Evolutionary conservation across 1,284 basidiomycete genomes (phyloP).

Genomic region (Abortiporus biennis): DNA sequence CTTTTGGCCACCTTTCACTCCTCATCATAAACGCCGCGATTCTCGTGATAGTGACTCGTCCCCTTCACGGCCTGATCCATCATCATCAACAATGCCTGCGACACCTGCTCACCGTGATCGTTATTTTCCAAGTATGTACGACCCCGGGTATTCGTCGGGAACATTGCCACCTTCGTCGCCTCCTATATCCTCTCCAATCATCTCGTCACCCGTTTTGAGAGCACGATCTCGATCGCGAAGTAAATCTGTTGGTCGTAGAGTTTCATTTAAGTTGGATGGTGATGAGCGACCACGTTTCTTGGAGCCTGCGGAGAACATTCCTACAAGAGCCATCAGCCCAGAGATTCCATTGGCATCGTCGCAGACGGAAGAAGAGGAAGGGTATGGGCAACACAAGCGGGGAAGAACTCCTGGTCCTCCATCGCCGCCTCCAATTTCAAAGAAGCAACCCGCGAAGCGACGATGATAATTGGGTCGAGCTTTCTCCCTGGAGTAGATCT

Average conservation of each 20-base stretch:
- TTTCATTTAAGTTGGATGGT: conserved; percentile 26
- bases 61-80: conserved; percentile 5
- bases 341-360: conserved; percentile 4
- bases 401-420: conserved; percentile 23
- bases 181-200: conserved; percentile 3
- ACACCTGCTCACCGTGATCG: conserved; percentile 4
- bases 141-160: conserved; percentile 35
- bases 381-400: no score
- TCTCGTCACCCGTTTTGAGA: conserved; percentile 11
- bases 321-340: conserved; percentile 1
- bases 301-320: neutral
- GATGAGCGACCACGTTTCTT: conserved; percentile 15
- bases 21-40: conserved; percentile 18
- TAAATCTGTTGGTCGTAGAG: conserved; percentile 21
- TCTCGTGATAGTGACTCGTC: neutral
- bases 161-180: conserved; percentile 30
- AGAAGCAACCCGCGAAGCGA: conserved; percentile 8
- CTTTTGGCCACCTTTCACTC: conserved; percentile 17
- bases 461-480: neutral
- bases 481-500: neutral
- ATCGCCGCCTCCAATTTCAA: no score
- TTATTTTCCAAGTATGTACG: conserved; percentile 33
- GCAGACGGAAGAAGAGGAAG: no score
- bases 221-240: conserved; percentile 16
- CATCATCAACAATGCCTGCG: neutral